phyloP scores from a whole-genome alignment of 768 basidiomycete species.

The Terana coerulea region DNA sequence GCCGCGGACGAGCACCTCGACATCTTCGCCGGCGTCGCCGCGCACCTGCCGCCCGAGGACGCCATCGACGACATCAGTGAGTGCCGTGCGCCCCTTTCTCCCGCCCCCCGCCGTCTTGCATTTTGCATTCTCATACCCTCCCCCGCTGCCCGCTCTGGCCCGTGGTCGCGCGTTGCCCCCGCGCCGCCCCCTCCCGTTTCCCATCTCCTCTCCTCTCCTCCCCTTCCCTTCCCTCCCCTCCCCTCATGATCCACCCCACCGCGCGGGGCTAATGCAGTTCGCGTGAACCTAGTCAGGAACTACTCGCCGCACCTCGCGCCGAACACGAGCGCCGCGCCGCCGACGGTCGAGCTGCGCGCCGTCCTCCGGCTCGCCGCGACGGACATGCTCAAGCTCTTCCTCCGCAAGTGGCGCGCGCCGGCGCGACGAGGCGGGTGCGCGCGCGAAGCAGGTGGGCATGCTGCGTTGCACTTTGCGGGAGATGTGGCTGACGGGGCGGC shows the following conservation, averaged over 20 bases:
- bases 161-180: background rate
- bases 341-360: constrained; percentile 64
- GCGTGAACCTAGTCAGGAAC: constrained; percentile 85
- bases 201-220: constrained; percentile 1
- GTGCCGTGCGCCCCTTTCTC: constrained; percentile 32
- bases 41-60: constrained; percentile 63
- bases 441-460: constrained; percentile 4
- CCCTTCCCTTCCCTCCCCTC: constrained; percentile 19
- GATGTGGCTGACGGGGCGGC: background rate
- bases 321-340: constrained; percentile 61
- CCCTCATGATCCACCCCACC: constrained; percentile 28
- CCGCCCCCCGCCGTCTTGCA: background rate
- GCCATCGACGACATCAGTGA: constrained; percentile 85
- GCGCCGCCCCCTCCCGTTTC: background rate
- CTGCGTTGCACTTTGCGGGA: background rate
- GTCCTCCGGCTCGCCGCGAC: constrained; percentile 61
- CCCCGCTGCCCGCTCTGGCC: background rate
- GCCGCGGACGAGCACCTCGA: constrained; percentile 51
- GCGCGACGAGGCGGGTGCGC: constrained; percentile 27
- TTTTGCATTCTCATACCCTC: constrained; percentile 9
- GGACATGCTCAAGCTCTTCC: constrained; percentile 71
- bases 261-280: constrained; percentile 78
- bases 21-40: constrained; percentile 72
- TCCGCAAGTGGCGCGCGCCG: constrained; percentile 57
- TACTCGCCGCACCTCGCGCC: constrained; percentile 85